Conservation (phyloP, 306 rosid genomes). For the Rosa persica region DNA sequence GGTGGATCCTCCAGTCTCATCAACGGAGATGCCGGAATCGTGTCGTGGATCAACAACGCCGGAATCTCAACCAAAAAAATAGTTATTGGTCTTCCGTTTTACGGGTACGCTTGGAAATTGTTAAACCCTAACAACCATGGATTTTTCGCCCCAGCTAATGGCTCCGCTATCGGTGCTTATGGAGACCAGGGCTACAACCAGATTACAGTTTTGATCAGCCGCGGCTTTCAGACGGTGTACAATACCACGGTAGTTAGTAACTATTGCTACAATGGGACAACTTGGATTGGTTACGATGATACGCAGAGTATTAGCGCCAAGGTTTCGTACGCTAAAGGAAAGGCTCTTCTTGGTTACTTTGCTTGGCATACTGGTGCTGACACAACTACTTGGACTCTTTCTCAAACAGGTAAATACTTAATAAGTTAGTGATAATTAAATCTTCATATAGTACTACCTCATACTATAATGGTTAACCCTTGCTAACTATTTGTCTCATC, state of each 20-base stretch:
- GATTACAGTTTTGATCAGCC: slow-evolving; percentile 21
- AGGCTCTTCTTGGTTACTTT: slow-evolving; percentile 40
- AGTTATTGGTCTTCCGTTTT: slow-evolving; percentile 39
- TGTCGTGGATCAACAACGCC: slow-evolving; percentile 22
- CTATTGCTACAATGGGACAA: slow-evolving; percentile 36
- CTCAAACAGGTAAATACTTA: slow-evolving; percentile 14
- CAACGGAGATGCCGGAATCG: slow-evolving; percentile 20
- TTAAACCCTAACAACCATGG: slow-evolving; percentile 16
- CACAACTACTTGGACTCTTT: slow-evolving; percentile 17
- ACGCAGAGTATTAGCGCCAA: slow-evolving; percentile 29
- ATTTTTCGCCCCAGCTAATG: slow-evolving; percentile 36
- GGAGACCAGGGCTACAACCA: slow-evolving; percentile 23
- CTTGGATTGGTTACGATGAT: slow-evolving; percentile 48
- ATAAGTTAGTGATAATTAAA: too few relatives aligned
- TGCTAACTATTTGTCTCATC: neutral
- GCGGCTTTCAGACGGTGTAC: neutral
- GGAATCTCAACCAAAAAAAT: slow-evolving; percentile 31
- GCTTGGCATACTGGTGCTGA: slow-evolving; percentile 40
- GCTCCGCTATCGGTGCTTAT: slow-evolving; percentile 13
- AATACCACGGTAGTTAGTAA: slow-evolving; percentile 18
- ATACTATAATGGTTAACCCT: neutral
- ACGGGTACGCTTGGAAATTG: slow-evolving; percentile 38
- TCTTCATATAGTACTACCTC: neutral
- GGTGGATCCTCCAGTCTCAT: neutral
- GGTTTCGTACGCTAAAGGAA: slow-evolving; percentile 36